Conservation (phyloP, 306 rosid species). For the Betula pendula region DNA sequence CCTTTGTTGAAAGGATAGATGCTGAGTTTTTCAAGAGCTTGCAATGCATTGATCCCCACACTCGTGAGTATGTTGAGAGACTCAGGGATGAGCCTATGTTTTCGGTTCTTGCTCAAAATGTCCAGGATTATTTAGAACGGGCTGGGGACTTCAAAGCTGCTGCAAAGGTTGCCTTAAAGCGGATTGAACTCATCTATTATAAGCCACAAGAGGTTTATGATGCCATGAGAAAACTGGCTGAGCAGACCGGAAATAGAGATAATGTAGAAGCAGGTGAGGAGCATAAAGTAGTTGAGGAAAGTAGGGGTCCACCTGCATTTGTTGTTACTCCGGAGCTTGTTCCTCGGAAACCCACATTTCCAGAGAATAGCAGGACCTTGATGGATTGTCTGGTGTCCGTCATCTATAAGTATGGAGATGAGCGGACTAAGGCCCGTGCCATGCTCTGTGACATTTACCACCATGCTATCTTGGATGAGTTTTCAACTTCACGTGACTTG, state of each 20-base stretch:
- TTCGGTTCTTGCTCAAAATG: constrained; percentile 89
- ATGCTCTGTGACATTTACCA: constrained; percentile 99
- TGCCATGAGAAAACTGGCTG: constrained; percentile 91
- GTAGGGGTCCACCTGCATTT: constrained; percentile 70
- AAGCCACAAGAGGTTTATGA: constrained; percentile 95
- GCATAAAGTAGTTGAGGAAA: constrained; percentile 57
- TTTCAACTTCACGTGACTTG: constrained; percentile 80
- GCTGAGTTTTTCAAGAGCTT: constrained; percentile 88
- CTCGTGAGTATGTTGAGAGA: constrained; percentile 95
- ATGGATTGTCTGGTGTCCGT: constrained; percentile 83
- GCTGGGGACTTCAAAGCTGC: constrained; percentile 68
- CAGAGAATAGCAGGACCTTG: constrained; percentile 73
- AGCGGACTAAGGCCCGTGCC: constrained; percentile 92
- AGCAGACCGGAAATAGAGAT: constrained; percentile 53
- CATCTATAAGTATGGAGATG: constrained; percentile 84
- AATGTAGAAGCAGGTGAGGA: constrained; percentile 49
- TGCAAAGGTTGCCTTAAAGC: constrained; percentile 76
- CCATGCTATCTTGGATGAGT: constrained; percentile 86
- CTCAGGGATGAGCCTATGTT: constrained; percentile 85
- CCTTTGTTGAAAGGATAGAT: constrained; percentile 82
- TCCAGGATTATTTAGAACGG: constrained; percentile 84
- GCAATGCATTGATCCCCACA: constrained; percentile 97
- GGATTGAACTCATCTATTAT: constrained; percentile 84
- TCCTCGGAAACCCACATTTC: constrained; percentile 81
- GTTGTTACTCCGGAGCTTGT: constrained; percentile 75